Conservation (phyloP, 164 flowering plant species). For the Dillenia suffruticosa region DNA sequence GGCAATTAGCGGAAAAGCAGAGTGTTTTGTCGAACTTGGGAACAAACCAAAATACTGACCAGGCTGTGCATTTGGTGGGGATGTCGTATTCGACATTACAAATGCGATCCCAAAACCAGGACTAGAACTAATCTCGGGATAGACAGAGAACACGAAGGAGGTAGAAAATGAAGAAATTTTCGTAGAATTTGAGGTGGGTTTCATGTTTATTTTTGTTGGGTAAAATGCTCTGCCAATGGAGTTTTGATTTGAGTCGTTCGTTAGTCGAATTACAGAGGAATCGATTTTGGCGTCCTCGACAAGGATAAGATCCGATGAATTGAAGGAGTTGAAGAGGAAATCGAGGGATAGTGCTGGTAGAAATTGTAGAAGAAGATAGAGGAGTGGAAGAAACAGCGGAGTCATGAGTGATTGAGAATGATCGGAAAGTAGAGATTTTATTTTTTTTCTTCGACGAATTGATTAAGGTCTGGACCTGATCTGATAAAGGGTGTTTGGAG, state of each 20-base stretch:
- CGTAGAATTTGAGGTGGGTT: conserved; percentile 15
- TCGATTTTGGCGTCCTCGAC: conserved; percentile 52
- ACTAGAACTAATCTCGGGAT: conserved; percentile 41
- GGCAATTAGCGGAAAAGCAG: conserved; percentile 56
- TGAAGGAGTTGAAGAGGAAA: conserved; percentile 59
- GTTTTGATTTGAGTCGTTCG: conserved; percentile 54
- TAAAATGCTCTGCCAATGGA: conserved; percentile 69
- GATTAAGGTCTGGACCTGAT: too few relatives aligned
- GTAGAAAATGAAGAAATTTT: conserved; percentile 56
- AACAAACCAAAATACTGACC: conserved; percentile 81
- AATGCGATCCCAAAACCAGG: conserved; percentile 82
- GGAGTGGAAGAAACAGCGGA: conserved; percentile 7
- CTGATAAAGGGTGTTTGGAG: too few relatives aligned
- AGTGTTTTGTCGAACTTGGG: conserved; percentile 28
- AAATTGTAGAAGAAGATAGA: not conserved
- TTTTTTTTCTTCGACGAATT: too few relatives aligned
- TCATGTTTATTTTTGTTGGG: conserved; percentile 37
- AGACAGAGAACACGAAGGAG: conserved; percentile 69
- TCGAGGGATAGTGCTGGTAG: conserved; percentile 24
- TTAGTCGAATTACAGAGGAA: conserved; percentile 49
- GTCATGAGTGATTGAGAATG: too few relatives aligned
- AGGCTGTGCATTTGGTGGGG: conserved; percentile 52
- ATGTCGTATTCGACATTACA: conserved; percentile 56
- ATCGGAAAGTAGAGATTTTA: too few relatives aligned
- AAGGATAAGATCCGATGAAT: conserved; percentile 29